Evolutionary conservation across 306 rosid species (phyloP).

Genomic region (Dalbergia cultrata): DNA sequence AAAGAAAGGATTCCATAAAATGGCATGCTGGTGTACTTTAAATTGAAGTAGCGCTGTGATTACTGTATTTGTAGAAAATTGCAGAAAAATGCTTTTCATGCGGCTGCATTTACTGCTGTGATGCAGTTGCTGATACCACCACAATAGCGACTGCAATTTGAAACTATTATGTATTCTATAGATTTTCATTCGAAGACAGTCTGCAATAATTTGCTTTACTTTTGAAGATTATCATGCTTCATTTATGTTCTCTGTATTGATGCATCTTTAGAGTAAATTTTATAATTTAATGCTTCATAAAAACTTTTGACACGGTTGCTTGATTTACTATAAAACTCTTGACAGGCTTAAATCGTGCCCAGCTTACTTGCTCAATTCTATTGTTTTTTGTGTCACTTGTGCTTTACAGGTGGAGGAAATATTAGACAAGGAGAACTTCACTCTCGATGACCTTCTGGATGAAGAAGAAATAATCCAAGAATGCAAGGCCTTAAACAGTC

Average conservation of each 20-base stretch:
- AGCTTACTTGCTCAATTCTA: slow-evolving; percentile 12
- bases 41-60: no score
- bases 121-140: no score
- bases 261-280: slow-evolving; percentile 4
- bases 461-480: slow-evolving; percentile 98
- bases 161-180: neutral
- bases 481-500: slow-evolving; percentile 97
- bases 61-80: no score
- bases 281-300: neutral
- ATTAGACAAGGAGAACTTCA: slow-evolving; percentile 86
- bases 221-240: slow-evolving; percentile 22
- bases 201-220: slow-evolving; percentile 8
- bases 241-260: slow-evolving; percentile 1
- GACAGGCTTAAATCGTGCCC: neutral
- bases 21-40: neutral
- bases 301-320: neutral
- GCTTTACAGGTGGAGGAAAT: slow-evolving; percentile 77
- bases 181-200: slow-evolving; percentile 40
- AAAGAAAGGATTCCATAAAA: neutral
- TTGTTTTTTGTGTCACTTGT: slow-evolving; percentile 22
- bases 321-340: neutral
- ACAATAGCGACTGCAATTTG: no score
- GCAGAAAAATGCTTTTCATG: no score
- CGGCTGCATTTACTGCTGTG: no score
- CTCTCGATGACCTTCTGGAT: slow-evolving; percentile 93